Base-by-base conservation (phyloP, 768 basidiomycete genomes). In the Neoboletus subvelutipes region DNA sequence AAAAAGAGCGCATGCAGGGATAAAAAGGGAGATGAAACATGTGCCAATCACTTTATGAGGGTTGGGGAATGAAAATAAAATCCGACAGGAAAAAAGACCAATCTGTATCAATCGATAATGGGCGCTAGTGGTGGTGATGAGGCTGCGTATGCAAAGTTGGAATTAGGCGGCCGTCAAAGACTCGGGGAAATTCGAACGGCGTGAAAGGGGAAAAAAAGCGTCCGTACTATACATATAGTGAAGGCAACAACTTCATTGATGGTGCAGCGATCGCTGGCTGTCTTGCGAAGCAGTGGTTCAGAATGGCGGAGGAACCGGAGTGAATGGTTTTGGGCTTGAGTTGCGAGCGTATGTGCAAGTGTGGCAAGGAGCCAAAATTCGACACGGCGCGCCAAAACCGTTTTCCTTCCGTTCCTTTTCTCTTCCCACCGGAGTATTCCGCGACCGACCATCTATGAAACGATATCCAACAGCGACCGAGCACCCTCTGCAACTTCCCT, bases 181-280 rank as follows among this genome's bases (percentile, higher is more conserved):
- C 33, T 51, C 22, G 51, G 49, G 17, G n/a, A 53, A 22, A 52
- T 56, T 54, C 54, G 54, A 61, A 64, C 58, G 59, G 66, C 79
- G 64, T 85, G 83, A 83, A 86, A 78, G 77, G 82, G 85, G 81
- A 45, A 43, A 81, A 50, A 81, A 74, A 86, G 87, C 88, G 88
- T 90, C 88, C 88, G 86, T 87, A 74, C 77, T 72, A 73, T 73
- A 73, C 59, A 73, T 71, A 73, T 75, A 64, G 63, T 71, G 73
- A 80, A 80, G 73, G 73, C 73, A 73, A 74, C 67, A 60, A 68
- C 63, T 63, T 71, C 66, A 57, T 71, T 56, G 68, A 64, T 68
- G 70, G 61, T 52, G 63, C 53, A 42, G 55, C 49, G 57, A 48
- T 71, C 59, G 63, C 50, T 49, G 55, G 56, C 52, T 53, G 45